A percentile compares a stretch with the other conserved stretches of the same genome.
These are phyloP conservation scores for Lunularia cruciata DNA, from an alignment of 225 moss, liverwort and hornwort genomes.

Conservation along the genomic window DNA sequence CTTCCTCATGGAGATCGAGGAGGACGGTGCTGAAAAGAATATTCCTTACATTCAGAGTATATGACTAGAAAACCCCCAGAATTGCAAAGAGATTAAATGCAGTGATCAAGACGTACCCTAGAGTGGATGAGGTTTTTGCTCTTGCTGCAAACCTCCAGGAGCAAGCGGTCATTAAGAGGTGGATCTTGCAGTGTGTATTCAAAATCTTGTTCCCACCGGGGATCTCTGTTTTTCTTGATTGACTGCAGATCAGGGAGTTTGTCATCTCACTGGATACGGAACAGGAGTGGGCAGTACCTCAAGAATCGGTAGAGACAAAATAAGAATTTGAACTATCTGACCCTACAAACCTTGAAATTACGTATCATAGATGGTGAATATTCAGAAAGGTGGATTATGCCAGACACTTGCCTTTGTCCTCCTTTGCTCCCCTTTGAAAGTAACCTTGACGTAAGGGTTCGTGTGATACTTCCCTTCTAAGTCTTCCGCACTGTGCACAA, in stretches of 20 bases:
- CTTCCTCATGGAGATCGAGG: too few species aligned
- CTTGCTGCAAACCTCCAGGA: conserved; percentile 81
- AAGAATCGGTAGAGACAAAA: not conserved
- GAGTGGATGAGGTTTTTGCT: conserved; percentile 69
- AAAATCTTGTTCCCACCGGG: conserved; percentile 71
- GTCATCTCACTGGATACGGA: not conserved
- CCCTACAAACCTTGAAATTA: not conserved
- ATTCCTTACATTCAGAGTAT: too few species aligned
- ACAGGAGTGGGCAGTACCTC: not conserved
- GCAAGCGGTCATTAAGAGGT: conserved; percentile 69
- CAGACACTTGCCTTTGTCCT: conserved; percentile 49
- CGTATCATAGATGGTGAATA: not conserved
- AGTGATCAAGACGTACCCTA: conserved; percentile 38
- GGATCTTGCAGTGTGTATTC: conserved; percentile 68
- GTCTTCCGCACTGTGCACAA: conserved; percentile 75
- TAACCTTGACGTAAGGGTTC: conserved; percentile 69
- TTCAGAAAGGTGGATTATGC: not conserved
- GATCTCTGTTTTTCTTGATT: conserved; percentile 82
- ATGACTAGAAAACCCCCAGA: too few species aligned
- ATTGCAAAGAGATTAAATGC: too few species aligned
- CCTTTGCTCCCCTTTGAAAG: conserved; percentile 83
- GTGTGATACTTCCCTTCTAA: conserved; percentile 93
- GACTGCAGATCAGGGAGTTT: conserved; percentile 39
- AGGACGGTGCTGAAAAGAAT: too few species aligned
- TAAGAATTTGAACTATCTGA: not conserved